Evolutionary conservation across 192 early-diverging fungal species (phyloP), one percentile per base, ranked within the genome.

Genomic region (Coemansia sp.): DNA sequence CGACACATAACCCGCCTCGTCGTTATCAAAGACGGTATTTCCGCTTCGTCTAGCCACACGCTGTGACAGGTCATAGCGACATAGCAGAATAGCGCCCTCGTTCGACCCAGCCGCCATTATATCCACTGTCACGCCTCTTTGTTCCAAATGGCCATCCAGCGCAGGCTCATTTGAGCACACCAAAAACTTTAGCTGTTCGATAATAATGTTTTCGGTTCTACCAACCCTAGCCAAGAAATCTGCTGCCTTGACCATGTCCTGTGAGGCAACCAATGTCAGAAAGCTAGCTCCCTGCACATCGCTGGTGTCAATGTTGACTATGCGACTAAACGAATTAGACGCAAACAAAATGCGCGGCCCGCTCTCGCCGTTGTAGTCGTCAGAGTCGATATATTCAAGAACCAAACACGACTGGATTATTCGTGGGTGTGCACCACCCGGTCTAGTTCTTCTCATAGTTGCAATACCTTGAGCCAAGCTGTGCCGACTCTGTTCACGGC

Each of bases 251-350:
- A 32, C 14, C 5, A 52, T 11, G 17, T 52, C 50, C 18, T 9
- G 5, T 5, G 15, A 14, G 6, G 50, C 23, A 18, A 52, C 50
- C 27, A 52, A 28, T 0, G 39, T 22, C 15, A 52, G 18, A 27
- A 52, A 52, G 17, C 9, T n/a, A 24, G 29, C 10, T 2, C 50
- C 50, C 50, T 52, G 50, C 2, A 52, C 15, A 6, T 52, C 50
- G 13, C 22, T 29, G 9, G 50, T 22, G 3, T 52, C 50, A 8
- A 52, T 38, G 11, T 18, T 38, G 10, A 52, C n/a, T 2, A 52
- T 52, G 13, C 18, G 35, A 9, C 27, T 27, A 9, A 52, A 38
- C 8, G 37, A 30, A 11, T 34, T 40, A 4, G 50, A 38, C 8
- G 38, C 33, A 41, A 52, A 52, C 27, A 41, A 17, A 11, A 52